A percentile compares a stretch with the other conserved stretches of the same genome.
Conservation (phyloP, 2,329 filamentous ascomycete genomes). For the Tolypocladium album region DNA sequence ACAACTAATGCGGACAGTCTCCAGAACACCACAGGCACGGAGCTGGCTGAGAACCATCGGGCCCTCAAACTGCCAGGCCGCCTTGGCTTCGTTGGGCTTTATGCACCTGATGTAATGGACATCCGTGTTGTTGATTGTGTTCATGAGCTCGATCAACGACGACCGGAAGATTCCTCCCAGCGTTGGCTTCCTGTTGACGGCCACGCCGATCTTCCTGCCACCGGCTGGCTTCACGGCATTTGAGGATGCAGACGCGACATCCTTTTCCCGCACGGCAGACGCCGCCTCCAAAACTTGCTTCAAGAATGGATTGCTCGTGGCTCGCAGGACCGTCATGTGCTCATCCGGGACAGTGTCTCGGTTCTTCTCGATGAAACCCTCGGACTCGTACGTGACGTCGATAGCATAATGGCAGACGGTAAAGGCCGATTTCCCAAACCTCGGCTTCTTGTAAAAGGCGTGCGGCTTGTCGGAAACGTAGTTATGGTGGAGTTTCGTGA, state of each 20-base stretch:
- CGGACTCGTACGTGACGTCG: constrained; percentile 96
- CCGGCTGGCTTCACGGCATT: constrained; percentile 70
- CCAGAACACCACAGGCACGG: constrained; percentile 94
- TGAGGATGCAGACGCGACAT: constrained; percentile 52
- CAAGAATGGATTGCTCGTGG: constrained; percentile 77
- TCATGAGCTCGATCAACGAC: constrained; percentile 94
- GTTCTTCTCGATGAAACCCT: constrained; percentile 99
- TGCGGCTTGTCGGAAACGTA: constrained; percentile 85
- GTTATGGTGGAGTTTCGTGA: constrained; percentile 91
- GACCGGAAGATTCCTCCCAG: constrained; percentile 98
- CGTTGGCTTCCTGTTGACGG: constrained; percentile 91
- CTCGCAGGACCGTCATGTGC: constrained; percentile 85
- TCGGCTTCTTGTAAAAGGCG: constrained; percentile 96
- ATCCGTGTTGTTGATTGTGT: constrained; percentile 94
- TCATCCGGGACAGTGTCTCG: constrained; percentile 97
- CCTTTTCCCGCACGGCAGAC: constrained; percentile 81
- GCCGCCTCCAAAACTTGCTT: constrained; percentile 77
- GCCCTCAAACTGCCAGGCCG: constrained; percentile 94
- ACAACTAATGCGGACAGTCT: constrained; percentile 95
- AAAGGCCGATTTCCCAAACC: constrained; percentile 94
- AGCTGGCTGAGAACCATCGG: constrained; percentile 98
- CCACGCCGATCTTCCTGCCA: constrained; percentile 80
- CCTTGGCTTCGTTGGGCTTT: constrained; percentile 96
- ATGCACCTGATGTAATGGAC: constrained; percentile 99
- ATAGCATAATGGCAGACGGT: constrained; percentile 98